These are phyloP conservation scores for Leccinum pachyderme DNA, from an alignment of 1,284 basidiomycete species.

Conservation along the genomic window DNA sequence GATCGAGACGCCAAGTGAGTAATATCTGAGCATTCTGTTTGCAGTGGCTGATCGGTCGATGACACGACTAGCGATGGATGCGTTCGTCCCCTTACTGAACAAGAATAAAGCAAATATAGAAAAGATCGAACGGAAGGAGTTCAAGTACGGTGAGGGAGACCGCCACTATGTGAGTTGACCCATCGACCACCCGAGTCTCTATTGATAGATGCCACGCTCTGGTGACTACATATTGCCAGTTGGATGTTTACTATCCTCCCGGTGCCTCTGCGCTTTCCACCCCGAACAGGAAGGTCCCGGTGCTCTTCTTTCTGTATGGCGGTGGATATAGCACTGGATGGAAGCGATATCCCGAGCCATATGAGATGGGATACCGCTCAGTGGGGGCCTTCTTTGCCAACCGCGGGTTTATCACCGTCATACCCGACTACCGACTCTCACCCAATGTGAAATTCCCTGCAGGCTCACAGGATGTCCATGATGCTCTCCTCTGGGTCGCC, in stretches of 20 bases:
- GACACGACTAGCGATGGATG: conserved; percentile 37
- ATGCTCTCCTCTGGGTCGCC: conserved; percentile 54
- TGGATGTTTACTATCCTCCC: conserved; percentile 60
- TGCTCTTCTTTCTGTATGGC: conserved; percentile 55
- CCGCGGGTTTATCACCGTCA: conserved; percentile 54
- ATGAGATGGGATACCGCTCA: conserved; percentile 53
- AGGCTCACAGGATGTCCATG: conserved; percentile 51
- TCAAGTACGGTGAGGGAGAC: conserved; percentile 51
- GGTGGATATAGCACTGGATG: conserved; percentile 56
- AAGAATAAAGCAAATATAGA: conserved; percentile 40
- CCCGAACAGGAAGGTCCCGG: conserved; percentile 38
- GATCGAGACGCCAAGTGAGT: conserved; percentile 41
- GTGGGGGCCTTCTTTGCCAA: conserved; percentile 55
- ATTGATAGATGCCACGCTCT: too few species aligned
- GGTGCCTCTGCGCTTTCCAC: conserved; percentile 20
- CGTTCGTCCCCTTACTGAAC: conserved; percentile 46
- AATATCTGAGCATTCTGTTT: neutral
- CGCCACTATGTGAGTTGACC: conserved; percentile 48
- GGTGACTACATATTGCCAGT: conserved; percentile 32
- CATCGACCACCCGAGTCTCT: neutral
- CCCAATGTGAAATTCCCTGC: conserved; percentile 52
- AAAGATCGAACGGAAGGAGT: conserved; percentile 45
- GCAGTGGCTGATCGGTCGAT: conserved; percentile 1
- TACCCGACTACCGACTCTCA: conserved; percentile 62
- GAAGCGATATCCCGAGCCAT: conserved; percentile 44